A percentile compares a stretch with the other conserved stretches of the same genome.
Evolutionary conservation across 176 grass and related monocot species (phyloP).

Genomic region (Avena eriantha): DNA sequence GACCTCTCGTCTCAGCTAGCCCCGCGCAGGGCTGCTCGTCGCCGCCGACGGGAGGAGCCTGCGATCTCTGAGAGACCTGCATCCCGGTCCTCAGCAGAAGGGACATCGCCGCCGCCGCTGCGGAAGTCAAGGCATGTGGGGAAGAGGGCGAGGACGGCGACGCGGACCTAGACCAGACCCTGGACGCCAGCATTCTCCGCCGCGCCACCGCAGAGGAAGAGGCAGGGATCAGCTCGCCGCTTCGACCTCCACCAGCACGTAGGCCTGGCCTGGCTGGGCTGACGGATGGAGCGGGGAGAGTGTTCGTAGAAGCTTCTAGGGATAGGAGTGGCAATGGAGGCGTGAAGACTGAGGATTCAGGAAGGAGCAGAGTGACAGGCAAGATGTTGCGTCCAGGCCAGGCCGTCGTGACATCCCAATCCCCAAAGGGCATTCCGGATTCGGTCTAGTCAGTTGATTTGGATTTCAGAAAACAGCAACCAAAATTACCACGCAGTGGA

Average conservation of each 20-base stretch:
- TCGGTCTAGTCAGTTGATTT: too few species aligned
- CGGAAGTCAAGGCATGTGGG: not conserved
- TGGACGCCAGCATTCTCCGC: slow-evolving; percentile 42
- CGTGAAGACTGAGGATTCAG: not conserved
- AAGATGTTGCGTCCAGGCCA: not conserved
- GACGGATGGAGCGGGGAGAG: not conserved
- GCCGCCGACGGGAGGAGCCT: not conserved
- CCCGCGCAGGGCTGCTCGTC: not conserved
- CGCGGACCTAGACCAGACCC: slow-evolving; percentile 44
- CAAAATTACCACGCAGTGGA: too few species aligned
- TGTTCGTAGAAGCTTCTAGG: slow-evolving; percentile 34
- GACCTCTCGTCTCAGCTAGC: not conserved
- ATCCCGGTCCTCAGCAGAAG: slow-evolving; percentile 25
- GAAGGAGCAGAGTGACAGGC: not conserved
- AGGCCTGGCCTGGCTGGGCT: not conserved
- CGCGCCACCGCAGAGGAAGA: not conserved
- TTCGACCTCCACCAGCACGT: not conserved
- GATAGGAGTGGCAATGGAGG: not conserved
- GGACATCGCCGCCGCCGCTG: slow-evolving; percentile 21
- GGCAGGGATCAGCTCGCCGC: not conserved
- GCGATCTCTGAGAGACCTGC: not conserved
- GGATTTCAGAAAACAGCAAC: too few species aligned
- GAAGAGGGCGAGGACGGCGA: slow-evolving; percentile 14
- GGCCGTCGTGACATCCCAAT: not conserved
- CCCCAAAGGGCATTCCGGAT: too few species aligned